phyloP scores from a whole-genome alignment of 202 grass and related monocot genomes.

The Carex arenaria region DNA sequence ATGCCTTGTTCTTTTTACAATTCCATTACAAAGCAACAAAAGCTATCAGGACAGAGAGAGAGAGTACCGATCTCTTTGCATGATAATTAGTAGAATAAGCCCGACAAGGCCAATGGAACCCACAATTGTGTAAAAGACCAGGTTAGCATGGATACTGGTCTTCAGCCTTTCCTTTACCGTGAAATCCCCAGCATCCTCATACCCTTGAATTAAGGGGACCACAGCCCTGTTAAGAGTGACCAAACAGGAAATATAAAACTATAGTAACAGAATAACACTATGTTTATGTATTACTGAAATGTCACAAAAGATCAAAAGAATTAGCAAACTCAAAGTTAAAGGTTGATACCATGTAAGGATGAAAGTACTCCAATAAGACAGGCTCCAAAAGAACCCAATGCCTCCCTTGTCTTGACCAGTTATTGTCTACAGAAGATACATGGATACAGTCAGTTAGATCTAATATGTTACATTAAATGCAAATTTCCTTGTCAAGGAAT shows the following conservation, averaged over 20 bases:
- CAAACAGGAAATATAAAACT: conserved; percentile 11
- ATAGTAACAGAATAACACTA: conserved; percentile 4
- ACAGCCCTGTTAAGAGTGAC: conserved; percentile 81
- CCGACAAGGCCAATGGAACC: conserved; percentile 93
- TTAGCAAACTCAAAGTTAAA: conserved; percentile 14
- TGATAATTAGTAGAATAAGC: conserved; percentile 85
- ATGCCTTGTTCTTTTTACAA: not conserved
- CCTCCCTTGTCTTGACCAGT: conserved; percentile 54
- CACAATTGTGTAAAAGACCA: conserved; percentile 93
- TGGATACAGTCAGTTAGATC: not conserved
- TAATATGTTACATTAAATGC: not conserved
- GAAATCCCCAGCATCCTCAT: conserved; percentile 97
- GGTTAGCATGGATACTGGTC: conserved; percentile 91
- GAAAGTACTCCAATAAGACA: conserved; percentile 99
- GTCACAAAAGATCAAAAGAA: not conserved
- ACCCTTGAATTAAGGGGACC: conserved; percentile 94
- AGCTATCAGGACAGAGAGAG: not conserved
- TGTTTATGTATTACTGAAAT: conserved; percentile 9
- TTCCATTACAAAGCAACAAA: not conserved
- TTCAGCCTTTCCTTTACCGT: conserved; percentile 96
- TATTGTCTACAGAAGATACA: conserved; percentile 51
- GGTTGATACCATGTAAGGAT: conserved; percentile 83
- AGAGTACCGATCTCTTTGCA: conserved; percentile 74
- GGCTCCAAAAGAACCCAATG: conserved; percentile 98
- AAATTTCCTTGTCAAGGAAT: not conserved